Percentiles rank a stretch among this genome's conserved stretches.
Conservation (phyloP, 2,329 filamentous ascomycete genomes). For the Colletotrichum echinochloae region DNA sequence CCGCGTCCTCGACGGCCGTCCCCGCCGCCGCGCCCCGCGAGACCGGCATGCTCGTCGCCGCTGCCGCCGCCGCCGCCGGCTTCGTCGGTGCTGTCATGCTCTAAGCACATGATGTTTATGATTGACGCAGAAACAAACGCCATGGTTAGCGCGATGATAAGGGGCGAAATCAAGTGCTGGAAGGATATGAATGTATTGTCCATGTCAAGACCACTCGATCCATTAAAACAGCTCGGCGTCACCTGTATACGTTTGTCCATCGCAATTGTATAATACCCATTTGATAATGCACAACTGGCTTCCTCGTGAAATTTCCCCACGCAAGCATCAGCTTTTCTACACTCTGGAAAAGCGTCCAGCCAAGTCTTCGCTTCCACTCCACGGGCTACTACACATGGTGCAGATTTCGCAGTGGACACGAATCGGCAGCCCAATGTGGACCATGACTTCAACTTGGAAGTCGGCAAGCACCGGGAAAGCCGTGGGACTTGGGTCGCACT, state of each 20-base stretch:
- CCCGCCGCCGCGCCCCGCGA: constrained; percentile 27
- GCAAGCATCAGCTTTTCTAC: background rate
- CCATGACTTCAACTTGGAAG: background rate
- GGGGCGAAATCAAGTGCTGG: background rate
- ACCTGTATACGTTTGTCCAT: background rate
- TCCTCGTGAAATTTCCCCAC: background rate
- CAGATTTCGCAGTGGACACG: background rate
- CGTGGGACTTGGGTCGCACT: background rate
- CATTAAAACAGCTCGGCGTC: background rate
- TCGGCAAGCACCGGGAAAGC: background rate
- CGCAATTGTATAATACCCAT: background rate
- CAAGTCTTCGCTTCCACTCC: no score
- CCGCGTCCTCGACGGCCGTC: constrained; percentile 12
- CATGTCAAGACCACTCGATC: background rate
- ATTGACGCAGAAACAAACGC: background rate
- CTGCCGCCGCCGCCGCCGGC: constrained; percentile 24
- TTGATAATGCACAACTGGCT: background rate
- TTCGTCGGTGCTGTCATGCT: constrained; percentile 32
- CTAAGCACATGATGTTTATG: background rate
- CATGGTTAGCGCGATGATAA: background rate
- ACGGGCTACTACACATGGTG: background rate
- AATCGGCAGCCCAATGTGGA: background rate
- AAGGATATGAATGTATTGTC: background rate
- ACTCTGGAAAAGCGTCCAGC: rapidly evolving
- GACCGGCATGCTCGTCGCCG: constrained; percentile 34